Conservation (phyloP, 495 filamentous ascomycete genomes). For the Xylaria scruposa region DNA sequence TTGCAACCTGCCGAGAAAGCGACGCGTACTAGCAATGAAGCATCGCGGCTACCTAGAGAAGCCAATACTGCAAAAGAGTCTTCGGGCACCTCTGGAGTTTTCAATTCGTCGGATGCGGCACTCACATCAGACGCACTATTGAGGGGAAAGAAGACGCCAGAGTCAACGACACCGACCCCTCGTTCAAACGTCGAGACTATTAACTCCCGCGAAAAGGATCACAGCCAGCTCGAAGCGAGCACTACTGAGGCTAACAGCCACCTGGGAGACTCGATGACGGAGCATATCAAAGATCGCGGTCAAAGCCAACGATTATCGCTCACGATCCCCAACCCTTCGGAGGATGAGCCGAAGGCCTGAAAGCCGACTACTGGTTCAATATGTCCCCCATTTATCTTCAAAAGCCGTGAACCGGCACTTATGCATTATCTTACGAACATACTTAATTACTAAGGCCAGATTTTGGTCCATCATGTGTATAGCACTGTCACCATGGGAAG, state of each 20-base stretch:
- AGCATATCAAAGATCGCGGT: constrained; percentile 26
- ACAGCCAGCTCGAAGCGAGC: background rate
- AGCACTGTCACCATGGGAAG: constrained; percentile 35
- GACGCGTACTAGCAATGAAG: constrained; percentile 31
- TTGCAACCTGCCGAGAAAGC: constrained; percentile 32
- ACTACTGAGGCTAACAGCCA: constrained; percentile 1
- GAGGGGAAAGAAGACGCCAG: constrained; percentile 25
- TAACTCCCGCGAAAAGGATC: background rate
- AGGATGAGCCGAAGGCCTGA: constrained; percentile 23
- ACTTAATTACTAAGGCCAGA: constrained; percentile 35
- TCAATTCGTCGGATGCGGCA: constrained; percentile 25
- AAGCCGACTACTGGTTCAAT: background rate
- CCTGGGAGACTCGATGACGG: constrained; percentile 14
- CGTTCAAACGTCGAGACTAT: background rate
- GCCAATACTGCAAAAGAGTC: constrained; percentile 16
- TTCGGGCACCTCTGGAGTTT: constrained; percentile 13
- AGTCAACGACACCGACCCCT: background rate
- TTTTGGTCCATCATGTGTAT: constrained; percentile 37
- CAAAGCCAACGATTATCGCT: constrained; percentile 35
- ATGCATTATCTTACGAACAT: constrained; percentile 27
- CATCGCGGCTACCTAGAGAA: constrained; percentile 14
- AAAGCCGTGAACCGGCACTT: constrained; percentile 12
- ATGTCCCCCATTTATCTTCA: constrained; percentile 26
- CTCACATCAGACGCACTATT: constrained; percentile 20
- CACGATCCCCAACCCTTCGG: constrained; percentile 30